Evolutionary conservation across 768 basidiomycete species (phyloP).

Genomic region (Hygrophorus russula): DNA sequence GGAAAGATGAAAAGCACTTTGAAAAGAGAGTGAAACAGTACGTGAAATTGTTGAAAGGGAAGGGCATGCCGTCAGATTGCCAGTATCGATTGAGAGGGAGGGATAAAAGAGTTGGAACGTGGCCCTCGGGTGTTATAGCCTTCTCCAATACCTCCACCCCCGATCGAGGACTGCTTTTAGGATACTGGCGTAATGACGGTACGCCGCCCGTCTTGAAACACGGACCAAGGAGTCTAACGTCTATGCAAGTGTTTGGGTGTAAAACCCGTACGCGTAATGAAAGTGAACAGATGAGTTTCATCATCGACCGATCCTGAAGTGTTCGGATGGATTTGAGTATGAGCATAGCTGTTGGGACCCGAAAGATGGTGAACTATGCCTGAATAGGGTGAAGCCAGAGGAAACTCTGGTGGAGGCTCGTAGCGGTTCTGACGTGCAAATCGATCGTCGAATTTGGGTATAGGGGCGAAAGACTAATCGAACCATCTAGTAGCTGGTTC

Average conservation of each 20-base stretch:
- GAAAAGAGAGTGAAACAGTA: slow-evolving; percentile 74
- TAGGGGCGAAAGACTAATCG: slow-evolving; percentile 95
- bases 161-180: no score
- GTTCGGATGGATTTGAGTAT: no score
- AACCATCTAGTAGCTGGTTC: slow-evolving; percentile 91
- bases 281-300: slow-evolving; percentile 60
- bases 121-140: no score
- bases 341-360: slow-evolving; percentile 81
- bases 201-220: slow-evolving; percentile 77
- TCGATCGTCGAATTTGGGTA: slow-evolving; percentile 92
- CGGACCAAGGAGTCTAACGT: slow-evolving; percentile 84
- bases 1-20: no score
- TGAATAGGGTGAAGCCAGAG: slow-evolving; percentile 88
- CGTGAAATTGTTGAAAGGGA: slow-evolving; percentile 76
- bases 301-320: slow-evolving; percentile 4
- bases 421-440: slow-evolving; percentile 95
- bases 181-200: slow-evolving; percentile 73
- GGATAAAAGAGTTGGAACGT: no score
- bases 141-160: no score
- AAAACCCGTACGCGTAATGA: slow-evolving; percentile 66
- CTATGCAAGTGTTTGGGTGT: slow-evolving; percentile 75
- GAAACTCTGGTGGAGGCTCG: slow-evolving; percentile 93
- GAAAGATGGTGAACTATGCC: slow-evolving; percentile 86
- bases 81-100: no score
- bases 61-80: slow-evolving; percentile 69